These are phyloP conservation scores for Fusarium piperis DNA, from an alignment of 2,329 filamentous ascomycete species.

Conservation along the genomic window DNA sequence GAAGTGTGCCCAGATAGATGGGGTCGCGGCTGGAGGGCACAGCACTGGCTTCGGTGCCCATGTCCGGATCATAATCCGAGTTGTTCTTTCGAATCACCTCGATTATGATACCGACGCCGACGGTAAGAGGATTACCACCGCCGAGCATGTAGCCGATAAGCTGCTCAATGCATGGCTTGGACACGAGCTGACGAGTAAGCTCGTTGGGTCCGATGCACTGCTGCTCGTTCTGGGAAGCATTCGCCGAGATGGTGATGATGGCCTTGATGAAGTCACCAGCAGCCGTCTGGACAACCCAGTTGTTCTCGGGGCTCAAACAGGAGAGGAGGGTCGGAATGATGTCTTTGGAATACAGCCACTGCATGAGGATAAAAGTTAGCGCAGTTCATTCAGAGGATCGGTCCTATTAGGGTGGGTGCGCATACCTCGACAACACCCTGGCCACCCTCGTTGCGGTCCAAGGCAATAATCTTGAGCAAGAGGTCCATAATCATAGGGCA, in stretches of 20 bases:
- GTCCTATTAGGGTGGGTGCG: background rate
- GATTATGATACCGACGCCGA: constrained; percentile 96
- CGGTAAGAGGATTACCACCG: constrained; percentile 92
- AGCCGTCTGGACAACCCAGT: constrained; percentile 91
- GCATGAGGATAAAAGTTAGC: constrained; percentile 33
- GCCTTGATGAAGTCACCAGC: constrained; percentile 98
- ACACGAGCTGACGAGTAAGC: constrained; percentile 93
- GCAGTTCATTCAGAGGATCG: constrained; percentile 1
- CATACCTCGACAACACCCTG: constrained; percentile 92
- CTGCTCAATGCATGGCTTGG: constrained; percentile 80
- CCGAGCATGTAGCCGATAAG: constrained; percentile 93
- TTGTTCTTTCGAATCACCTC: constrained; percentile 99
- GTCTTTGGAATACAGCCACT: constrained; percentile 93
- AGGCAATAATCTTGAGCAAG: constrained; percentile 92
- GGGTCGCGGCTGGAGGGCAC: constrained; percentile 87
- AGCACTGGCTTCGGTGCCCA: constrained; percentile 81
- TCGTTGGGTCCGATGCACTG: constrained; percentile 99
- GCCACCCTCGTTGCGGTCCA: constrained; percentile 91
- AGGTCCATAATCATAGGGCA: constrained; percentile 99
- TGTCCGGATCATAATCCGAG: constrained; percentile 96
- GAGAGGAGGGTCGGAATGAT: constrained; percentile 88
- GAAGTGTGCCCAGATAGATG: constrained; percentile 91
- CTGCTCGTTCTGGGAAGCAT: constrained; percentile 96
- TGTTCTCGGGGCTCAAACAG: constrained; percentile 85
- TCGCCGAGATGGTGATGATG: constrained; percentile 98